These are phyloP conservation scores for Imleria badia DNA, from an alignment of 768 basidiomycete genomes.

Conservation along the genomic window DNA sequence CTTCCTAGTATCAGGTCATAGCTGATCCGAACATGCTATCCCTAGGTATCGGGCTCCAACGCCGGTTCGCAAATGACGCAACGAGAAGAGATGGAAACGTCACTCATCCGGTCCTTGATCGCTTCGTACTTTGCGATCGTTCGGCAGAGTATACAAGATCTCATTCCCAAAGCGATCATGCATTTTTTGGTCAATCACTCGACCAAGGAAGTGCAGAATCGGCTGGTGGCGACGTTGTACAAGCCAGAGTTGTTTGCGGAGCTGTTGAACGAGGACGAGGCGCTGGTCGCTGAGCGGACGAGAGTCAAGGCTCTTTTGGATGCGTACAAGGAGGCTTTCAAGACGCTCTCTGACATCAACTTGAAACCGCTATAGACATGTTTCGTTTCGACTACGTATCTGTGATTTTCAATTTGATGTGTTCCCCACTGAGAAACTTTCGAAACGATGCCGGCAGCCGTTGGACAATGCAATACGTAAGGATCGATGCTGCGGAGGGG, in stretches of 20 bases:
- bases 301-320: slow-evolving; percentile 93
- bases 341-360: slow-evolving; percentile 79
- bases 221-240: slow-evolving; percentile 91
- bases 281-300: slow-evolving; percentile 88
- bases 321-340: slow-evolving; percentile 94
- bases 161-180: slow-evolving; percentile 98
- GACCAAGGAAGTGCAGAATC: slow-evolving; percentile 95
- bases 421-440: neutral
- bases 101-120: slow-evolving; percentile 91
- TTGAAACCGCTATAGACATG: slow-evolving; percentile 55
- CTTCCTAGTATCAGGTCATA: slow-evolving; percentile 5
- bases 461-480: neutral
- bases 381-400: neutral
- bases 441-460: neutral
- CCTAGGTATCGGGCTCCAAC: slow-evolving; percentile 55
- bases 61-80: slow-evolving; percentile 64
- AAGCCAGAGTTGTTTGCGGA: slow-evolving; percentile 92
- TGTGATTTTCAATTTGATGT: neutral
- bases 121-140: slow-evolving; percentile 95
- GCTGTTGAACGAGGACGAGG: slow-evolving; percentile 93
- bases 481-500: neutral
- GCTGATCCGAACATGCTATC: slow-evolving; percentile 3
- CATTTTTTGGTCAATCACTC: slow-evolving; percentile 96
- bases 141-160: slow-evolving; percentile 94
- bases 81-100: slow-evolving; percentile 96